phyloP scores from a whole-genome alignment of 495 filamentous ascomycete species.

The Jackrogersella minutella region DNA sequence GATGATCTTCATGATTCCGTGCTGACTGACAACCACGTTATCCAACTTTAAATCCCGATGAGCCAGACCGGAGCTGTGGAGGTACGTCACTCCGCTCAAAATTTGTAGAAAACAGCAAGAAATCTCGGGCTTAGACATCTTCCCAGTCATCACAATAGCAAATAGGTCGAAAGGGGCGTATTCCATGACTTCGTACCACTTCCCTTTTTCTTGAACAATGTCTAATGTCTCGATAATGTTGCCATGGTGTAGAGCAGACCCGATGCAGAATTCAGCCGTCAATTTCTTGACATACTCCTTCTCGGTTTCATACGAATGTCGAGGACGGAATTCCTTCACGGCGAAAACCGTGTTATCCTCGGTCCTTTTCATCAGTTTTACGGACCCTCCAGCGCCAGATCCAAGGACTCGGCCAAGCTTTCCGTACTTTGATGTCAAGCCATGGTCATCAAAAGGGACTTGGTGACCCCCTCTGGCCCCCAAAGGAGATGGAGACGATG shows the following conservation, averaged over 20 bases:
- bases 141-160: conserved; percentile 98
- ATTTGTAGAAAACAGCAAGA: conserved; percentile 94
- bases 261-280: conserved; percentile 99
- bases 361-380: conserved; percentile 90
- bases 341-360: conserved; percentile 93
- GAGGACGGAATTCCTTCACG: conserved; percentile 94
- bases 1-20: conserved; percentile 99
- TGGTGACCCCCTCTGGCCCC: conserved; percentile 63
- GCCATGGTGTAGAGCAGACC: conserved; percentile 94
- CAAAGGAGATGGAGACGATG: conserved; percentile 66
- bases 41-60: conserved; percentile 97
- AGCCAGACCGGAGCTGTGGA: conserved; percentile 94
- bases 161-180: conserved; percentile 98
- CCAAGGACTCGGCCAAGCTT: conserved; percentile 94
- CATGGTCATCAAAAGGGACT: conserved; percentile 95
- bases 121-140: conserved; percentile 93
- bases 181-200: conserved; percentile 99
- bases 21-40: conserved; percentile 96
- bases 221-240: conserved; percentile 99
- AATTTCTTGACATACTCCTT: conserved; percentile 98
- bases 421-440: conserved; percentile 88
- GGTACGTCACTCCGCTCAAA: conserved; percentile 92
- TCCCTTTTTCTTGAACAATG: conserved; percentile 92
- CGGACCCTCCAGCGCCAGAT: conserved; percentile 93
- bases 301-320: conserved; percentile 92